phyloP scores from a whole-genome alignment of 2,329 filamentous ascomycete genomes.

The Xylariaceae sp. region DNA sequence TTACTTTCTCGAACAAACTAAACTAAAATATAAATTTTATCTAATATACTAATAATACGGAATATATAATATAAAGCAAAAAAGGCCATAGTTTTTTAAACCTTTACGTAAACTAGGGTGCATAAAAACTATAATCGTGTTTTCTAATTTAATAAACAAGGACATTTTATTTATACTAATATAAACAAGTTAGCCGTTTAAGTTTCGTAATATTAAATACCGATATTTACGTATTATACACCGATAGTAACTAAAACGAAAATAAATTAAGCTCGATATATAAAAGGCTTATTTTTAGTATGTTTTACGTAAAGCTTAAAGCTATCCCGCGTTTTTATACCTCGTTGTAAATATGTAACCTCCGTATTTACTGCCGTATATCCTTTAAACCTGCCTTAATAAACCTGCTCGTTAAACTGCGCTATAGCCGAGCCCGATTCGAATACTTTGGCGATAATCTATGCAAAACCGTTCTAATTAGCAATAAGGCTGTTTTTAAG shows the following conservation, averaged over 20 bases:
- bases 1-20: background rate
- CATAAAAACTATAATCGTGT: background rate
- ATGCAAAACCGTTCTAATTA: background rate
- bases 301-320: background rate
- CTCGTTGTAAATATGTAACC: background rate
- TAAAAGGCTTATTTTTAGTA: background rate
- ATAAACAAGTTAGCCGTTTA: background rate
- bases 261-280: background rate
- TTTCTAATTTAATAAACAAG: background rate
- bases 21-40: background rate
- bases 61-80: background rate
- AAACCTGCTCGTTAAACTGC: background rate
- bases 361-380: background rate
- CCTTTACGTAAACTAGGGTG: background rate
- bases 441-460: background rate
- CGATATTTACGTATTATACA: background rate
- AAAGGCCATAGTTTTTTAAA: background rate
- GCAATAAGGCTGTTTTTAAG: background rate
- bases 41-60: background rate
- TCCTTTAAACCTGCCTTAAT: background rate
- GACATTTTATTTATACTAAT: background rate
- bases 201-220: background rate
- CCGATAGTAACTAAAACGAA: background rate
- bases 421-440: background rate
- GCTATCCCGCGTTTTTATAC: background rate